A percentile compares a stretch with the other conserved stretches of the same genome.
These are phyloP conservation scores for Penicillium fimorum DNA, from an alignment of 495 filamentous ascomycete genomes.

Conservation along the genomic window DNA sequence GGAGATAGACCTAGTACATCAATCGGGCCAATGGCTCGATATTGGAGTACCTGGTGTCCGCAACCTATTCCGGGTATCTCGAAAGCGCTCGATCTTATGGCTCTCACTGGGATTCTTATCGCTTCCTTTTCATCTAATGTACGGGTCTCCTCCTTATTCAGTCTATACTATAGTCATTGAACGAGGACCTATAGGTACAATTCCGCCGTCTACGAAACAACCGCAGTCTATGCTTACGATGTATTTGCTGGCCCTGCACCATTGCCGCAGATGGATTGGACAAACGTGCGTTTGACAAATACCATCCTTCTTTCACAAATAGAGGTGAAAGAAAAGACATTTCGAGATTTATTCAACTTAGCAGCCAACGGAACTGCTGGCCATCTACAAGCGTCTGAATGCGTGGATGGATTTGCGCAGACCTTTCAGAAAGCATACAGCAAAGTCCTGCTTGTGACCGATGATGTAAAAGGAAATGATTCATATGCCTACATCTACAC, in stretches of 20 bases:
- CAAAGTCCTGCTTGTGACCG: no score
- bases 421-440: no score
- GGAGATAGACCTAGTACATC: neutral
- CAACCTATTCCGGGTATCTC: neutral
- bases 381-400: no score
- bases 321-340: no score
- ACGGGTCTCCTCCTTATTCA: neutral
- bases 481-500: no score
- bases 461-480: no score
- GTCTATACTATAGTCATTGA: neutral
- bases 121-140: neutral
- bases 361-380: no score
- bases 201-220: neutral
- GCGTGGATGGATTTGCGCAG: no score
- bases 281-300: no score
- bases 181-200: neutral
- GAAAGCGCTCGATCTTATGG: neutral
- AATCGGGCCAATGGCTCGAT: neutral
- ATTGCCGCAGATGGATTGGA: neutral
- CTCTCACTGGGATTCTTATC: neutral
- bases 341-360: no score
- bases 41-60: slow-evolving; percentile 5
- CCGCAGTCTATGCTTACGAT: neutral
- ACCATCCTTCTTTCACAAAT: no score
- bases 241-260: neutral